Percentiles rank a stretch among this genome's conserved stretches.
Conservation (phyloP, 257 asterid genomes). For the Ilex aquifolium region DNA sequence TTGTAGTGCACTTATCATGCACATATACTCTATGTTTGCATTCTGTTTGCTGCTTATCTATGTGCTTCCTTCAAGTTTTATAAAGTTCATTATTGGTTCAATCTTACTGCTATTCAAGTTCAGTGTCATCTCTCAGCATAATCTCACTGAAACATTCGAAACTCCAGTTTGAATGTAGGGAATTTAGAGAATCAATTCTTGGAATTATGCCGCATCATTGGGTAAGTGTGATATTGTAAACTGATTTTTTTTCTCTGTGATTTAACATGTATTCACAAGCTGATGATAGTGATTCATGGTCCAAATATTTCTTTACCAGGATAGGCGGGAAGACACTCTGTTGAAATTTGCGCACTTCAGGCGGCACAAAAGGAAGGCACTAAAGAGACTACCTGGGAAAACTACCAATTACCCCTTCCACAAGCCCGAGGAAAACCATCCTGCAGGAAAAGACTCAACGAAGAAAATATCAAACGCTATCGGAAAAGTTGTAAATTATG, state of each 20-base stretch:
- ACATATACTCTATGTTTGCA: neutral
- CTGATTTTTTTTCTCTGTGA: constrained; percentile 4
- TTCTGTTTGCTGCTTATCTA: neutral
- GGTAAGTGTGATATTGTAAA: constrained; percentile 44
- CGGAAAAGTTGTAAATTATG: constrained; percentile 83
- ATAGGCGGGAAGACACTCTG: constrained; percentile 85
- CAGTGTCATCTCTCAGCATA: constrained; percentile 1
- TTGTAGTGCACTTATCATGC: neutral
- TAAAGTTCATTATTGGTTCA: neutral
- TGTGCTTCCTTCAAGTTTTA: neutral
- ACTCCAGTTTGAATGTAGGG: constrained; percentile 91
- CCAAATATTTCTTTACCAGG: constrained; percentile 44
- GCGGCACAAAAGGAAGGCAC: constrained; percentile 81
- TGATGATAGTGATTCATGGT: constrained; percentile 14
- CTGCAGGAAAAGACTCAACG: constrained; percentile 87
- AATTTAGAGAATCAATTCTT: constrained; percentile 91
- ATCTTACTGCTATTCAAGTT: too few relatives aligned
- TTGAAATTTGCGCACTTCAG: constrained; percentile 80
- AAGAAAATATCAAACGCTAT: constrained; percentile 84
- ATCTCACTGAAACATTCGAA: constrained; percentile 26
- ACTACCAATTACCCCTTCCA: constrained; percentile 51
- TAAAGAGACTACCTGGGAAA: constrained; percentile 80
- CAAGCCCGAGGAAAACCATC: constrained; percentile 85
- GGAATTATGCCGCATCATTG: constrained; percentile 97
- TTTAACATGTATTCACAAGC: neutral